phyloP scores from a whole-genome alignment of 2,329 filamentous ascomycete species.

The Nigrograna mackinnonii region DNA sequence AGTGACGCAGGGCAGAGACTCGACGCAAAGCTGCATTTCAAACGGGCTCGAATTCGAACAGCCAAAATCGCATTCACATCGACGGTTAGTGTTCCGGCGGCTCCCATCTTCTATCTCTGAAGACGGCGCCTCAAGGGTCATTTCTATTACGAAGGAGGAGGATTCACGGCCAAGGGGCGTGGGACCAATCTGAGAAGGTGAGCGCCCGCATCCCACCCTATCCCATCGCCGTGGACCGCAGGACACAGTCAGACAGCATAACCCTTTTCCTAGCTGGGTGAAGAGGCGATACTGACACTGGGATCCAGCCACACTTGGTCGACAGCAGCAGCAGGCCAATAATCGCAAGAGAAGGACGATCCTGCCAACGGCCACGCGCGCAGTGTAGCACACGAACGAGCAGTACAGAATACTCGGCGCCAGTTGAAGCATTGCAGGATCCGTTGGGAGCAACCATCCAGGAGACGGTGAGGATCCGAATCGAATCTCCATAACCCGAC shows the following conservation, averaged over 20 bases:
- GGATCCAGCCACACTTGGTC: slow-evolving; percentile 8
- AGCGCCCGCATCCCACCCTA: slow-evolving; percentile 13
- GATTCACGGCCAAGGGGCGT: slow-evolving; percentile 14
- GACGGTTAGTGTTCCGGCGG: too few relatives aligned
- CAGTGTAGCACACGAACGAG: background rate
- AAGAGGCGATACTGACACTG: slow-evolving; percentile 4
- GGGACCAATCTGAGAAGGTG: slow-evolving; percentile 16
- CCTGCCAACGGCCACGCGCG: slow-evolving; percentile 11
- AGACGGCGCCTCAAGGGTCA: too few relatives aligned
- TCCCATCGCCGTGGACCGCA: slow-evolving; percentile 10
- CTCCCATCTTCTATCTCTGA: too few relatives aligned
- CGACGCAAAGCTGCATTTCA: slow-evolving; percentile 2
- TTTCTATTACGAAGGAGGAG: slow-evolving; percentile 15
- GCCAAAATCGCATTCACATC: background rate
- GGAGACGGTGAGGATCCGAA: too few relatives aligned
- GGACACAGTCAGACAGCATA: slow-evolving; percentile 29
- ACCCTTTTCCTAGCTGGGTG: slow-evolving; percentile 7
- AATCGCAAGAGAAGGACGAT: slow-evolving; percentile 10
- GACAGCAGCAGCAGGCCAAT: slow-evolving; percentile 21
- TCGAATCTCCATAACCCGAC: too few relatives aligned
- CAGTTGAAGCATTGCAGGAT: too few relatives aligned
- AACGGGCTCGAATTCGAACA: background rate
- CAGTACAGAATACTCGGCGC: too few relatives aligned
- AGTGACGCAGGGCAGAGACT: slow-evolving; percentile 18
- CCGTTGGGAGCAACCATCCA: too few relatives aligned